Percentiles rank a stretch among this genome's conserved stretches.
These are phyloP conservation scores for Sclerotiophoma versabilis DNA, from an alignment of 2,329 filamentous ascomycete species.

Conservation along the genomic window DNA sequence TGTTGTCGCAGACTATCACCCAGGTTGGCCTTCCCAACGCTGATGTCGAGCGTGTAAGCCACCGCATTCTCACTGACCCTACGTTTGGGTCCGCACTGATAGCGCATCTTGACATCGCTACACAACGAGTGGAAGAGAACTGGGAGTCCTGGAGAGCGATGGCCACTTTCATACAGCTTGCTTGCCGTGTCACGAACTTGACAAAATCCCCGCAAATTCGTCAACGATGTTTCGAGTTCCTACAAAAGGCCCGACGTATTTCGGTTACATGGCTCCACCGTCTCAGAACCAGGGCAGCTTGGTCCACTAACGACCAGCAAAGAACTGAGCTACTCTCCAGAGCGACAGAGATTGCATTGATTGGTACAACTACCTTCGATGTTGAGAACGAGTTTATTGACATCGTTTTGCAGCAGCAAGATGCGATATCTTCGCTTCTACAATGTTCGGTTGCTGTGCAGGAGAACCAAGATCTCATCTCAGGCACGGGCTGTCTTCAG, in stretches of 20 bases:
- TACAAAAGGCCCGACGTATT: slow-evolving; percentile 45
- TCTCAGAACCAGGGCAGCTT: slow-evolving; percentile 40
- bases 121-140: slow-evolving; percentile 27
- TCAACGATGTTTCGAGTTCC: slow-evolving; percentile 36
- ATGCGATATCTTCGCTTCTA: slow-evolving; percentile 24
- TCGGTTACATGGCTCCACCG: slow-evolving; percentile 51
- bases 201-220: slow-evolving; percentile 29
- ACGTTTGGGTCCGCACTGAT: slow-evolving; percentile 40
- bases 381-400: slow-evolving; percentile 46
- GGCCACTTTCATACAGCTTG: slow-evolving; percentile 51
- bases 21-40: slow-evolving; percentile 54
- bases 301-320: slow-evolving; percentile 31
- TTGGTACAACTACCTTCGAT: slow-evolving; percentile 57
- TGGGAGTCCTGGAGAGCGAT: slow-evolving; percentile 53
- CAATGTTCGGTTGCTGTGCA: slow-evolving; percentile 31
- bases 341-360: slow-evolving; percentile 51
- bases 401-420: slow-evolving; percentile 31
- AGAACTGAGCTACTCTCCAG: slow-evolving; percentile 43
- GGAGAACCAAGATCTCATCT: slow-evolving; percentile 19
- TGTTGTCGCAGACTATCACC: slow-evolving; percentile 59
- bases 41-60: slow-evolving; percentile 40
- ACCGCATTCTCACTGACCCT: slow-evolving; percentile 47
- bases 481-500: slow-evolving; percentile 8
- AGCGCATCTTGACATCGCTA: slow-evolving; percentile 20
- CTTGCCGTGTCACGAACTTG: slow-evolving; percentile 55